Evolutionary conservation across 345 rosid species (phyloP).

Genomic region (Acer negundo): DNA sequence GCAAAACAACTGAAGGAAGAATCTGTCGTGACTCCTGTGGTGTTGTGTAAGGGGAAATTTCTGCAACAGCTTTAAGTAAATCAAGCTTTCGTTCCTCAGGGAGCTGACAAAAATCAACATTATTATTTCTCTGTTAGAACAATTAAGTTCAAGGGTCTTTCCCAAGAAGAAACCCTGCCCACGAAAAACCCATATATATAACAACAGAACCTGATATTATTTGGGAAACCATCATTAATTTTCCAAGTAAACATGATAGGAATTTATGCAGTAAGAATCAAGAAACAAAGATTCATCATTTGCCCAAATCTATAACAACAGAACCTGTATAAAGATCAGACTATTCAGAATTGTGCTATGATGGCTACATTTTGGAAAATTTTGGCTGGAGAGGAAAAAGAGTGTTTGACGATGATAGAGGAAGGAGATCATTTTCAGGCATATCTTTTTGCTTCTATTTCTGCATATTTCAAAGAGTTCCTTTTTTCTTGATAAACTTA

Average conservation of each 20-base stretch:
- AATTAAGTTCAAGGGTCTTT: not conserved
- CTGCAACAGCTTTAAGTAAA: constrained; percentile 93
- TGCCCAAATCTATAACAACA: not conserved
- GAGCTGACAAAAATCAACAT: constrained; percentile 51
- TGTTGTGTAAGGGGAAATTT: constrained; percentile 80
- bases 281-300: not conserved
- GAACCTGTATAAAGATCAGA: not conserved
- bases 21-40: constrained; percentile 95
- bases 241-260: not conserved
- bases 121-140: constrained; percentile 5
- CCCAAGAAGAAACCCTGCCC: not conserved
- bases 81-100: constrained; percentile 97
- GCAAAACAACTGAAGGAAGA: constrained; percentile 86
- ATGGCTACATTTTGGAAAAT: no score
- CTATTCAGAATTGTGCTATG: no score
- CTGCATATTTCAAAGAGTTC: no score
- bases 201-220: constrained; percentile 1
- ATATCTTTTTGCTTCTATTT: no score
- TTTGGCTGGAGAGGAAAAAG: no score
- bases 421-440: no score
- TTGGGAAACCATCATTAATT: not conserved
- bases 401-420: no score
- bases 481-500: not conserved
- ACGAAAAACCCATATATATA: not conserved
- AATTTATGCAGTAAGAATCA: not conserved